phyloP scores from a whole-genome alignment of 1,139 yeast genomes.

The Taiozyma sp. region DNA sequence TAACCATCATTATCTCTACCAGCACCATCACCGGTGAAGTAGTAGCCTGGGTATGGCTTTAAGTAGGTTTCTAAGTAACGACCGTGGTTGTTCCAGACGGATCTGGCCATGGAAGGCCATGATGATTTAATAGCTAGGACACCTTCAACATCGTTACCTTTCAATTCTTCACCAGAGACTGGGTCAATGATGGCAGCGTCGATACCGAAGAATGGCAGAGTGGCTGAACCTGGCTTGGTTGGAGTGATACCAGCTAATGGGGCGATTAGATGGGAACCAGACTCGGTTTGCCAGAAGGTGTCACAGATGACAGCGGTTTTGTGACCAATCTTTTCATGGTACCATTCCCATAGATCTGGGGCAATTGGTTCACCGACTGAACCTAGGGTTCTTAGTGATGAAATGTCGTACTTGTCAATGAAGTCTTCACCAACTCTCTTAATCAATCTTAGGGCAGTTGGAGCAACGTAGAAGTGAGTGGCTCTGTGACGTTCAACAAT shows the following conservation, averaged over 20 bases:
- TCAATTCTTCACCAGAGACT: conserved; percentile 74
- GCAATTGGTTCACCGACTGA: conserved; percentile 99
- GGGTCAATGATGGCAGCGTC: conserved; percentile 91
- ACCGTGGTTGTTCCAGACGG: conserved; percentile 88
- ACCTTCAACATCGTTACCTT: conserved; percentile 94
- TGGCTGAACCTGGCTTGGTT: conserved; percentile 96
- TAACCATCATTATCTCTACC: conserved; percentile 96
- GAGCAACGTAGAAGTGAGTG: conserved; percentile 97
- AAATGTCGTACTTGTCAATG: conserved; percentile 79
- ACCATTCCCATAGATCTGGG: conserved; percentile 99
- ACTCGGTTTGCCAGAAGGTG: conserved; percentile 99
- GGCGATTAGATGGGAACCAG: conserved; percentile 94
- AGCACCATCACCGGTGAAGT: conserved; percentile 99
- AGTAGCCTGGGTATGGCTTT: conserved; percentile 93
- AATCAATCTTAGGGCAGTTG: conserved; percentile 93
- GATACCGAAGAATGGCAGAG: conserved; percentile 94
- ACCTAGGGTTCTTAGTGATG: conserved; percentile 91
- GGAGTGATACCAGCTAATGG: conserved; percentile 94
- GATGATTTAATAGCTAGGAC: conserved; percentile 84
- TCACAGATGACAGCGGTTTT: conserved; percentile 83
- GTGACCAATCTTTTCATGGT: conserved; percentile 87
- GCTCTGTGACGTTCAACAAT: conserved; percentile 90
- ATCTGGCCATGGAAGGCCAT: conserved; percentile 99
- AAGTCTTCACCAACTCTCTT: conserved; percentile 91
- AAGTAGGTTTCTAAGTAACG: conserved; percentile 92